phyloP scores from a whole-genome alignment of 78 protist genomes.

The Protostelium mycophagum region DNA sequence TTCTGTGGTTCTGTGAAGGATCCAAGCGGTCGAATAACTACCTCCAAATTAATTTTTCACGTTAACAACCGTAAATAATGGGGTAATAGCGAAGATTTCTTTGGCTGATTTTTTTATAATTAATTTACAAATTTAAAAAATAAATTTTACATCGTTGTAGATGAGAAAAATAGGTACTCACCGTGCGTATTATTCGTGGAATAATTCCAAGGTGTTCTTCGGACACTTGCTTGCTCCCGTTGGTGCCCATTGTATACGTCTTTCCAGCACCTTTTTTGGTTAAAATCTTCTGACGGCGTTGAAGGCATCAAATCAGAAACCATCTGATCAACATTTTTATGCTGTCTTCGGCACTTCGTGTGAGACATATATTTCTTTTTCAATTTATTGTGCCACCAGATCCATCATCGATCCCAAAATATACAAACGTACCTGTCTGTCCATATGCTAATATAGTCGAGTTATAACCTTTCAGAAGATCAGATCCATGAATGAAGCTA shows the following conservation, averaged over 20 bases:
- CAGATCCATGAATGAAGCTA: too few relatives aligned
- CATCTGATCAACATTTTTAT: too few relatives aligned
- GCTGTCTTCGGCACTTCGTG: too few relatives aligned
- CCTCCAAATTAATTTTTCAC: too few relatives aligned
- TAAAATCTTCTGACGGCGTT: neutral
- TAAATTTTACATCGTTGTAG: too few relatives aligned
- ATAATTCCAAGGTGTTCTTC: constrained; percentile 51
- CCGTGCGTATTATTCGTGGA: constrained; percentile 49
- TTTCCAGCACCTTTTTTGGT: constrained; percentile 21
- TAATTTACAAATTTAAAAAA: too few relatives aligned
- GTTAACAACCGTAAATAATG: too few relatives aligned
- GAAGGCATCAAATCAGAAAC: neutral
- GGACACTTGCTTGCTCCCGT: constrained; percentile 21
- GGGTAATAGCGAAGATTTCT: too few relatives aligned
- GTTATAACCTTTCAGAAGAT: constrained; percentile 59
- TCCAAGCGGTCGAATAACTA: constrained; percentile 12
- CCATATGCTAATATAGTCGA: constrained; percentile 77
- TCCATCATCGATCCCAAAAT: neutral
- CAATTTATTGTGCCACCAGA: neutral
- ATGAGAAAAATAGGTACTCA: constrained; percentile 6
- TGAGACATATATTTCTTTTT: neutral
- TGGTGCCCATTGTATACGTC: constrained; percentile 67
- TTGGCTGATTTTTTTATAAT: too few relatives aligned
- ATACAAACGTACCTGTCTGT: constrained; percentile 57
- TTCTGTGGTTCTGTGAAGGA: constrained; percentile 22